A percentile compares a stretch with the other conserved stretches of the same genome.
These are phyloP conservation scores for Phycomyces nitens DNA, from an alignment of 192 early-diverging fungal genomes.

Conservation along the genomic window DNA sequence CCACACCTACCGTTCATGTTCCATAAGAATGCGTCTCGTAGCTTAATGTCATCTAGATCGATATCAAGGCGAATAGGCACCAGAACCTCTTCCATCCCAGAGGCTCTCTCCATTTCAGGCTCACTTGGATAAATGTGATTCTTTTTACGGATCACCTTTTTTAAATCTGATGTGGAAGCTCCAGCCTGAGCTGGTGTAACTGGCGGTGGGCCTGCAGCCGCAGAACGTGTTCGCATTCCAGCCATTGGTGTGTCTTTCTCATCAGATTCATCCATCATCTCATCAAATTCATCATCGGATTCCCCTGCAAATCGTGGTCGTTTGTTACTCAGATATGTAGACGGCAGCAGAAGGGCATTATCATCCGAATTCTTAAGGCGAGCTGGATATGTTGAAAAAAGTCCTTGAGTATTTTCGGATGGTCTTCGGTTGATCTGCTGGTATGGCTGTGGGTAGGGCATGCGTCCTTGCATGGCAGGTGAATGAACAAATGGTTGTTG, in stretches of 20 bases:
- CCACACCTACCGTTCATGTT: slow-evolving; percentile 70
- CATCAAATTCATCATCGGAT: slow-evolving; percentile 47
- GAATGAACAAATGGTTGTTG: slow-evolving; percentile 3
- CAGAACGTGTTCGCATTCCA: slow-evolving; percentile 9
- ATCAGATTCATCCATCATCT: slow-evolving; percentile 41
- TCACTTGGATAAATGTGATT: slow-evolving; percentile 33
- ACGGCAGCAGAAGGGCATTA: slow-evolving; percentile 47
- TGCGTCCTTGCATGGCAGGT: neutral
- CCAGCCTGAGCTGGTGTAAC: too few relatives aligned
- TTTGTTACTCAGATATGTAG: slow-evolving; percentile 34
- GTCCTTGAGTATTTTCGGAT: slow-evolving; percentile 31
- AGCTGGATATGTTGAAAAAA: slow-evolving; percentile 48
- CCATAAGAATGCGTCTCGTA: slow-evolving; percentile 91
- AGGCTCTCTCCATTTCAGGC: slow-evolving; percentile 46
- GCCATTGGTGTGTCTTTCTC: slow-evolving; percentile 19
- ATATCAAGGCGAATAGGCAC: slow-evolving; percentile 91
- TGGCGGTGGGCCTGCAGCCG: neutral
- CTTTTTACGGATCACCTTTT: slow-evolving; percentile 33
- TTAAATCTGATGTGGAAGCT: slow-evolving; percentile 10
- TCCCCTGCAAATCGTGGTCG: slow-evolving; percentile 33
- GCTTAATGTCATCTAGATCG: slow-evolving; percentile 80
- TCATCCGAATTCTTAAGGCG: slow-evolving; percentile 47
- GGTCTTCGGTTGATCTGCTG: neutral
- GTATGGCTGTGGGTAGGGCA: slow-evolving; percentile 6
- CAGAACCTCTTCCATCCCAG: slow-evolving; percentile 68